Percentiles rank a stretch among this genome's conserved stretches.
Evolutionary conservation across 371 early-diverging fungal species (phyloP).

Genomic region (Apophysomyces ossiformis): DNA sequence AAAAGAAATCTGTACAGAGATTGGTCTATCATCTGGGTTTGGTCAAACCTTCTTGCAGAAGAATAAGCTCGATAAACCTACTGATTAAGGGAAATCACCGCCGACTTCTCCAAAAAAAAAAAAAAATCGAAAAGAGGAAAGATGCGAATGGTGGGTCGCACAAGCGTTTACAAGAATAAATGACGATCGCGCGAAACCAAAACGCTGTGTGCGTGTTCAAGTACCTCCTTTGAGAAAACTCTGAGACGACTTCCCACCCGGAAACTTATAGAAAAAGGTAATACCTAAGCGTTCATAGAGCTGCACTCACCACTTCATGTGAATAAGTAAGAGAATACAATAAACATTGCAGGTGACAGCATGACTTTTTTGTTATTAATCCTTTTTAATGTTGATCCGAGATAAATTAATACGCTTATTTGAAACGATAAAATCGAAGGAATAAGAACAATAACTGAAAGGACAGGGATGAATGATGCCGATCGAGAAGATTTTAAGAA

Average conservation of each 20-base stretch:
- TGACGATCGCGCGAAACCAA: neutral
- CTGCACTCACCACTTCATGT: neutral
- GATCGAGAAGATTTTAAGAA: too few relatives aligned
- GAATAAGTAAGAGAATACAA: neutral
- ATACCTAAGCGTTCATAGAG: neutral
- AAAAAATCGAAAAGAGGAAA: neutral
- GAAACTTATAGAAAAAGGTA: neutral
- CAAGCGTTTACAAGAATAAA: neutral
- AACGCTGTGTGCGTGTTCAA: neutral
- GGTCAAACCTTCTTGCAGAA: too few relatives aligned
- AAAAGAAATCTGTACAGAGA: too few relatives aligned
- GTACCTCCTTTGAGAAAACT: constrained; percentile 1
- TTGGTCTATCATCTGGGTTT: too few relatives aligned
- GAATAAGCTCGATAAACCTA: neutral
- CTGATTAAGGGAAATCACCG: neutral
- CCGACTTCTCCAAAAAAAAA: neutral
- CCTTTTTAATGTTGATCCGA: too few relatives aligned
- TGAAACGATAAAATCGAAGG: too few relatives aligned
- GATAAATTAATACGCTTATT: too few relatives aligned
- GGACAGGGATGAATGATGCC: too few relatives aligned
- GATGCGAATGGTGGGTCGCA: neutral
- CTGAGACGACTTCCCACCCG: neutral
- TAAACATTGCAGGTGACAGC: constrained; percentile 2
- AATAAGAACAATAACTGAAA: too few relatives aligned
- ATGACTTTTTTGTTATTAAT: neutral